Percentiles rank a stretch among this genome's conserved stretches.
Evolutionary conservation across 257 asterid genomes (phyloP).

Genomic region (Nicotiana paniculata): DNA sequence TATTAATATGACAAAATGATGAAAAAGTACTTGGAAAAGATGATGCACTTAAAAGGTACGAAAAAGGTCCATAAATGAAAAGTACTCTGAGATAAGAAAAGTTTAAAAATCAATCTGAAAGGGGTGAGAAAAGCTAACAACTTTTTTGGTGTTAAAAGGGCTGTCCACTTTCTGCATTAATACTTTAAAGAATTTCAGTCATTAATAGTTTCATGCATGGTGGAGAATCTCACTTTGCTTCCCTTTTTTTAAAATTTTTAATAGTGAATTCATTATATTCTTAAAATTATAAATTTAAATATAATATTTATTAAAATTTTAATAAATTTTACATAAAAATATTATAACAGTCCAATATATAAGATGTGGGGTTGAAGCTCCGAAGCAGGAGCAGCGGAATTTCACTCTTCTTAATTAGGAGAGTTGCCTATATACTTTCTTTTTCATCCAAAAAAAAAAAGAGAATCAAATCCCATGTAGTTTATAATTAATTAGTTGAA

Average conservation of each 20-base stretch:
- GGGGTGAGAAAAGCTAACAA: constrained; percentile 51
- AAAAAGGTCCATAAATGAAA: constrained; percentile 46
- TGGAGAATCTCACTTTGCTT: constrained; percentile 30
- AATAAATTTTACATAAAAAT: too few relatives aligned
- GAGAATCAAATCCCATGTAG: too few relatives aligned
- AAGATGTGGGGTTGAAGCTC: too few relatives aligned
- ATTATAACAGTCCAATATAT: too few relatives aligned
- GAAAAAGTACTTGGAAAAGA: constrained; percentile 28
- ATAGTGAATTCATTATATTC: too few relatives aligned
- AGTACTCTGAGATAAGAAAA: constrained; percentile 32
- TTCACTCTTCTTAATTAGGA: too few relatives aligned
- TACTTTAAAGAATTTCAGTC: not conserved
- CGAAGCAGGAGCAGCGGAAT: too few relatives aligned
- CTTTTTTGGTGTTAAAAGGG: constrained; percentile 85
- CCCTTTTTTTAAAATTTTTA: constrained; percentile 15
- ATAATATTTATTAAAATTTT: too few relatives aligned
- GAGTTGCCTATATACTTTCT: too few relatives aligned
- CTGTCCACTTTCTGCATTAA: constrained; percentile 86
- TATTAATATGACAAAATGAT: not conserved
- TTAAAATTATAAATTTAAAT: too few relatives aligned
- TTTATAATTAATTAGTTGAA: too few relatives aligned
- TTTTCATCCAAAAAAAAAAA: too few relatives aligned
- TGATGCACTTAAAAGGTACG: constrained; percentile 36
- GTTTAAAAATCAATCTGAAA: constrained; percentile 22
- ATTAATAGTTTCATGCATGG: constrained; percentile 30